Evolutionary conservation across 2,329 filamentous ascomycete genomes (phyloP).

Genomic region (Dactylellina leptospora): DNA sequence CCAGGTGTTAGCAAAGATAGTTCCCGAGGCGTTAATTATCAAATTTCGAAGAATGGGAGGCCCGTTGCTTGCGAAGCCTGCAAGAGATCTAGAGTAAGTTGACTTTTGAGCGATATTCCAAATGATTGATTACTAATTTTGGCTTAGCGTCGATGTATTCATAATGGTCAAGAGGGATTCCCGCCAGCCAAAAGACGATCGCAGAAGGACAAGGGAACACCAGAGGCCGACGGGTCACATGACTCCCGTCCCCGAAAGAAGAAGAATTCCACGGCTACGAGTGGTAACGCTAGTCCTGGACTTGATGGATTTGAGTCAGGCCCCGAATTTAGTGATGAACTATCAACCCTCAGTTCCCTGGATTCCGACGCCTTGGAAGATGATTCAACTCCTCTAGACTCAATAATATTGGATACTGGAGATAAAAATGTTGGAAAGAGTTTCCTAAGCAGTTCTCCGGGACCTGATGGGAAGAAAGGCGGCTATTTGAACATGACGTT

Average conservation of each 20-base stretch:
- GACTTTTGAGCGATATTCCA: not conserved
- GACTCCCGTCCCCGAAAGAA: constrained; percentile 29
- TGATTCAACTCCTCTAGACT: constrained; percentile 24
- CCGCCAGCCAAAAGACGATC: constrained; percentile 44
- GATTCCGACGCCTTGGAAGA: constrained; percentile 43
- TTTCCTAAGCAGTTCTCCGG: constrained; percentile 9
- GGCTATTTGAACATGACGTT: constrained; percentile 31
- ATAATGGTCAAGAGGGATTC: constrained; percentile 51
- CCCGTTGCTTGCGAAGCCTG: constrained; percentile 52
- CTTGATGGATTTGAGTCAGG: constrained; percentile 37
- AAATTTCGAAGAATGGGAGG: constrained; percentile 51
- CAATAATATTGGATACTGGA: constrained; percentile 22
- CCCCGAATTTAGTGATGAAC: constrained; percentile 37
- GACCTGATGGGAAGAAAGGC: constrained; percentile 27
- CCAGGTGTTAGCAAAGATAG: constrained; percentile 34
- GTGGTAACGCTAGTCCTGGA: not conserved
- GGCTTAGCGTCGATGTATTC: constrained; percentile 46
- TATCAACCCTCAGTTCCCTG: constrained; percentile 43
- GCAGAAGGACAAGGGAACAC: constrained; percentile 45
- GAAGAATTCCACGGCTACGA: constrained; percentile 26
- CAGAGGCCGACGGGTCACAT: constrained; percentile 29
- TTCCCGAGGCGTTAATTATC: constrained; percentile 39
- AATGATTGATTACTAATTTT: constrained; percentile 5
- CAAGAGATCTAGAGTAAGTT: constrained; percentile 52
- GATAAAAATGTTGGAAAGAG: constrained; percentile 21